Evolutionary conservation across 805 yeast genomes (phyloP).

Genomic region (Saturnispora silvae): DNA sequence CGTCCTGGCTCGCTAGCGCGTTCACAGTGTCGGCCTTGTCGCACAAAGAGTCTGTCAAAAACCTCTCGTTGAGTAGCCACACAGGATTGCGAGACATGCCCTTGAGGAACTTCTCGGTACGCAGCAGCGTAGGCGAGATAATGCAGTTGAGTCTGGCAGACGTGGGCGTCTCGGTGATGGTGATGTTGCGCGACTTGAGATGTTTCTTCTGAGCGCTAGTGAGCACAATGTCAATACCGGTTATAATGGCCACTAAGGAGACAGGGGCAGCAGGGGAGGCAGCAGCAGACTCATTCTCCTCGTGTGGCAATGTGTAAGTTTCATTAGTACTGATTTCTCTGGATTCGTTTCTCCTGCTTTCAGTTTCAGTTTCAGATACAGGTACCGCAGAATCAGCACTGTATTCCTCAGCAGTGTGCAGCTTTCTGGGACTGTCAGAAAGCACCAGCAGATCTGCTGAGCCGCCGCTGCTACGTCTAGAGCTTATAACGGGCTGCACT

Average conservation of each 20-base stretch:
- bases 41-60: slow-evolving; percentile 38
- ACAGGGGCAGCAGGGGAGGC: slow-evolving; percentile 17
- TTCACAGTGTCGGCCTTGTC: slow-evolving; percentile 26
- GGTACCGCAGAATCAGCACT: no score
- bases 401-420: no score
- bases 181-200: slow-evolving; percentile 47
- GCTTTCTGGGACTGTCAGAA: no score
- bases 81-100: slow-evolving; percentile 49
- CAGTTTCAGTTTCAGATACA: no score
- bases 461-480: no score
- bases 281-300: no score
- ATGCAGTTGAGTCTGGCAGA: slow-evolving; percentile 34
- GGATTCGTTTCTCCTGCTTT: background rate
- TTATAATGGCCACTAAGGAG: slow-evolving; percentile 40
- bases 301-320: no score
- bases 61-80: slow-evolving; percentile 46
- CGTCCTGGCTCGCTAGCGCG: slow-evolving; percentile 7
- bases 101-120: slow-evolving; percentile 80
- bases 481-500: no score
- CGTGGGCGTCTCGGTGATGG: slow-evolving; percentile 32
- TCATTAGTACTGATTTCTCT: no score
- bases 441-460: no score
- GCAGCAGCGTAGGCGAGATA: slow-evolving; percentile 69
- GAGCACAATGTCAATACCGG: slow-evolving; percentile 52
- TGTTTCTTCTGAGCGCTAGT: slow-evolving; percentile 32